Evolutionary conservation across 2,329 filamentous ascomycete species (phyloP), one percentile per base, ranked within the genome.

Genomic region (Orbilia javanica): DNA sequence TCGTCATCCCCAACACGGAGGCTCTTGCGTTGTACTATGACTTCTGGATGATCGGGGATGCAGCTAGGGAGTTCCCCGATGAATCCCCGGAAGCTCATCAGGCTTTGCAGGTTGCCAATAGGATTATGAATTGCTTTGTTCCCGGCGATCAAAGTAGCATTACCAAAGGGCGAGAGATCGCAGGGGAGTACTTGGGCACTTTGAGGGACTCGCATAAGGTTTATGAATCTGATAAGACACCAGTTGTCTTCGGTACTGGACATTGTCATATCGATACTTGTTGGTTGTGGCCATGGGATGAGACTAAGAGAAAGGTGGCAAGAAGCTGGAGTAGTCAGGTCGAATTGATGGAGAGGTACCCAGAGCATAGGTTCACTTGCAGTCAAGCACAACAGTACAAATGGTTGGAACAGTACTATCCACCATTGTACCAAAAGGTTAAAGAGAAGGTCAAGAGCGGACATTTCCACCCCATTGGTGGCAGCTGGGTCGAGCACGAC

Each of bases 261-360:
- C 93, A 99, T 84, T 99, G 96, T 81, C 96, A 99, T 84, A 99
- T 99, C 81, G 96, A 98, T 85, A 97, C 92, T 2, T 97, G 95
- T 85, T 99, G 96, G 96, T 87, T 99, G 39, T 99, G 96, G 96
- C 96, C 96, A 0, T 99, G 94, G 89, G 96, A 92, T 8, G 96
- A 99, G 86, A 98, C 96, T 0, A 97, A 96, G 86, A 80, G 81
- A 82, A 99, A 99, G 86, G 92, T 98, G 31, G 94, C 92, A 20
- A 90, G 96, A 53, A 97, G 94, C 8, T 99, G 96, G 96, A 95
- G 93, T 0, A 98, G 93, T 83, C 96, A 99, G 84, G 97, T 94
- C 84, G 92, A 97, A 82, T 86, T 99, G 81, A 93, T 99, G 88
- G 96, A 99, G 79, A 89, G 93, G 36, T 99, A 98, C 80, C 93